Evolutionary conservation across 129 eudicot genomes (phyloP).

Genomic region (sunflower (Helianthus annuus)): HanXRQr2.0-SUNRISE NC_035442.2:2130885-2131384

Average conservation of each 20-base stretch:
- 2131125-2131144: slow-evolving; percentile 31
- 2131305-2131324: no score
- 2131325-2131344: no score
- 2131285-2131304: no score
- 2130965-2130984: neutral
- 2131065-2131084: slow-evolving; percentile 25
- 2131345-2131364: no score
- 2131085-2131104: slow-evolving; percentile 15
- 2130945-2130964: neutral
- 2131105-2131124: slow-evolving; percentile 15
- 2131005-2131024: slow-evolving; percentile 11
- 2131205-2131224: no score
- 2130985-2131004: slow-evolving; percentile 16
- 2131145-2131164: neutral
- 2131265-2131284: no score
- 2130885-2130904: neutral
- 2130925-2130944: neutral
- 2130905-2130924: neutral
- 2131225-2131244: no score
- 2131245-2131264: no score
- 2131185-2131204: no score
- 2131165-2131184: neutral
- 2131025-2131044: slow-evolving; percentile 32
- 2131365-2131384: no score
- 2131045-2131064: slow-evolving; percentile 25